Percentiles rank a stretch among this genome's conserved stretches.
phyloP scores from a whole-genome alignment of 2,329 filamentous ascomycete genomes.

The Paracorniculantispora psalliotae region DNA sequence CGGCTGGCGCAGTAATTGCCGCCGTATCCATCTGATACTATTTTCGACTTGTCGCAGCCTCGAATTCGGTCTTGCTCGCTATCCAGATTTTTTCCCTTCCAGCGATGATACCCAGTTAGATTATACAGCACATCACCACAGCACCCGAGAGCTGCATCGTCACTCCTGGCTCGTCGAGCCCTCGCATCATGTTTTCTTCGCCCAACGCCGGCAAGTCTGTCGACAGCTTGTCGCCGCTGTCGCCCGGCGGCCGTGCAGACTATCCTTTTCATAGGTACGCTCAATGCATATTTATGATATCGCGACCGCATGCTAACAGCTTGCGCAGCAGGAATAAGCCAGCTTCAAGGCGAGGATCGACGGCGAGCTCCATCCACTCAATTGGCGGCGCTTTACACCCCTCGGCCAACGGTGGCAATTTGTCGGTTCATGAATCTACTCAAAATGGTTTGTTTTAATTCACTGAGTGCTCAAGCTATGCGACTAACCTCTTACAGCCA shows the following conservation, averaged over 20 bases:
- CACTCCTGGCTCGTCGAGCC: neutral
- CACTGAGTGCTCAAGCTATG: neutral
- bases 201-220: conserved; percentile 58
- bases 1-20: neutral
- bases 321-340: conserved; percentile 18
- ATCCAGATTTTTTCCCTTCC: conserved; percentile 8
- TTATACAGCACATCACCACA: conserved; percentile 20
- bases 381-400: conserved; percentile 79
- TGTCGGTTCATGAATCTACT: conserved; percentile 62
- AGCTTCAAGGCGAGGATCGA: conserved; percentile 66
- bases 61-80: neutral
- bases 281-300: neutral
- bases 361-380: conserved; percentile 81
- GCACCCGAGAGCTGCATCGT: conserved; percentile 17
- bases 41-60: neutral
- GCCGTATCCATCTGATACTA: neutral
- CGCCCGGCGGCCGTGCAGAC: conserved; percentile 47
- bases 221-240: conserved; percentile 56
- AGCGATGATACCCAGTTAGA: conserved; percentile 50
- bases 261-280: conserved; percentile 56
- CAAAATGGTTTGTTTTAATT: conserved; percentile 63
- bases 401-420: conserved; percentile 50
- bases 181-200: conserved; percentile 53
- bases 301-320: neutral
- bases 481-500: conserved; percentile 50